Percentiles rank a stretch among this genome's conserved stretches.
These are phyloP conservation scores for Mallotus nudiflorus DNA, from an alignment of 345 rosid genomes.

Conservation along the genomic window DNA sequence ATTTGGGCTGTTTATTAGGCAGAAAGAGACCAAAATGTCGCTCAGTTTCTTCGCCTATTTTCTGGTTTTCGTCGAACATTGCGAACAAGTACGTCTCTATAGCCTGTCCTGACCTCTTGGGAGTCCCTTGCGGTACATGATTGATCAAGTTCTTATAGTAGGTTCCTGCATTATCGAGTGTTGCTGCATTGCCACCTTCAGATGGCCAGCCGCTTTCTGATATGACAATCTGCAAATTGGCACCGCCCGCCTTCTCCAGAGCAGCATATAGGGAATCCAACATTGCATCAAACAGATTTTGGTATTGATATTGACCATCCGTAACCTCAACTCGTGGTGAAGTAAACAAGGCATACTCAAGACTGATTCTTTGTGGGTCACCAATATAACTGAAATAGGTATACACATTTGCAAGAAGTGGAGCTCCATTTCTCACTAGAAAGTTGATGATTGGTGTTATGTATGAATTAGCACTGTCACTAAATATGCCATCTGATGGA, in stretches of 20 bases:
- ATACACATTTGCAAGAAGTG: conserved; percentile 30
- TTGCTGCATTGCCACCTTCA: conserved; percentile 10
- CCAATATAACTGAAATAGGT: conserved; percentile 23
- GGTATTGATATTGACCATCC: conserved; percentile 18
- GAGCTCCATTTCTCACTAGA: conserved; percentile 16
- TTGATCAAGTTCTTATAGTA: conserved; percentile 21
- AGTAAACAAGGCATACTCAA: conserved; percentile 27
- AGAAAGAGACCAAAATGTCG: conserved; percentile 22
- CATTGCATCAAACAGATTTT: conserved; percentile 31
- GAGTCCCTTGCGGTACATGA: conserved; percentile 33
- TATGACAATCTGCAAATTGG: conserved; percentile 15
- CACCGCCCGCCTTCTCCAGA: conserved; percentile 20
- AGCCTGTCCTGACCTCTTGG: conserved; percentile 15
- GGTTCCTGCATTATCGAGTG: conserved; percentile 19
- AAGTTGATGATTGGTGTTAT: conserved; percentile 30
- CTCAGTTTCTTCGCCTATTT: conserved; percentile 9
- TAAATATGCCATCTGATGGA: conserved; percentile 33
- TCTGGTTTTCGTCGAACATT: conserved; percentile 28
- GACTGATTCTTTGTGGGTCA: not conserved
- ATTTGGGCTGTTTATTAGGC: conserved; percentile 22
- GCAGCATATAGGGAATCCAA: conserved; percentile 23
- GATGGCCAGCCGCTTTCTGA: conserved; percentile 39
- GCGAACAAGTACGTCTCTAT: conserved; percentile 24
- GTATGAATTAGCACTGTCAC: conserved; percentile 11
- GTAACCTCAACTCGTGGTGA: conserved; percentile 14